Evolutionary conservation across 768 basidiomycete species (phyloP), one percentile per base, ranked within the genome.

Genomic region (Boletales sp.): DNA sequence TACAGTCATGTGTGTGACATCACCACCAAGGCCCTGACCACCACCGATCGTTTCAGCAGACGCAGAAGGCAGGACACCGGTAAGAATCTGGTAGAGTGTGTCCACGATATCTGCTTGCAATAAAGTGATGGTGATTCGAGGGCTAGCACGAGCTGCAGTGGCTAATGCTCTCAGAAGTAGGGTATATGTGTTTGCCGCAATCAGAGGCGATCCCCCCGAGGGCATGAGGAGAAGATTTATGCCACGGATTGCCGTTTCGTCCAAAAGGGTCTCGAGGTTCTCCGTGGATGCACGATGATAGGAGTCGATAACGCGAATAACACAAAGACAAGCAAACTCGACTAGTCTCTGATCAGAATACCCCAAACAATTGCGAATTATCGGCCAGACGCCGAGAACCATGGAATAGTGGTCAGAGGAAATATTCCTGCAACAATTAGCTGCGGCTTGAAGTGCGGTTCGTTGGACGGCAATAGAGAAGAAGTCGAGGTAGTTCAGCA

Each of bases 391-490:
- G 41, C 87, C 88, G 36, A 79, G 82, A 62, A 98, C 86, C 83
- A 92, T 92, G 32, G 81, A 66, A 70, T 94, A 94, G 63, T 91
- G 85, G 51, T 98, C 96, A 25, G 87, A 67, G 3, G 91, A 86
- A 45, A 96, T 82, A 65, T 92, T 92, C 43, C 93, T 84, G 70
- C 96, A 98, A 61, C 96, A 98, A 60, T 97, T 97, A 32, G 95
- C 87, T 2, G 94, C 94, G 15, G 96, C 94, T 60, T 96, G 94
- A 21, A 99, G 74, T 19, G 96, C 96, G 1, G 94, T 98, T 44
- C 96, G 82, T 66, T 99, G 96, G 12, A 97, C 94, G 30, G 94
- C 90, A 60, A 94, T 97, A 14, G 92, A 94, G 73, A 98, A 98
- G 74, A 99, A 99, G 72, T 98, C 95, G 59, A 99, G 84, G 70